Evolutionary conservation across 495 filamentous ascomycete genomes (phyloP).

Genomic region (Amniculicola lignicola): DNA sequence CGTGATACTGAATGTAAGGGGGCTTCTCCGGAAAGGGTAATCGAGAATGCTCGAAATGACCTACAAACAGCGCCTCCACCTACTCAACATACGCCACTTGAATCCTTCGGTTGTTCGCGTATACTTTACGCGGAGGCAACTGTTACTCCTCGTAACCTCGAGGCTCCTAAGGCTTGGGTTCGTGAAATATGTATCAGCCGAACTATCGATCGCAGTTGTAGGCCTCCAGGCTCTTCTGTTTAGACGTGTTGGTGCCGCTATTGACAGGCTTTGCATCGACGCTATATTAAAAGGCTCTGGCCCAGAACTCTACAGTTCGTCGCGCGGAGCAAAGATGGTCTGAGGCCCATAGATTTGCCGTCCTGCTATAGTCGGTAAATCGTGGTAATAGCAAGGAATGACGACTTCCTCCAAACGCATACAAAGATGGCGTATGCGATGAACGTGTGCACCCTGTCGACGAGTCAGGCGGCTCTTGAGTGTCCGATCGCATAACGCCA

Average conservation of each 20-base stretch:
- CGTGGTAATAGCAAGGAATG: slow-evolving; percentile 21
- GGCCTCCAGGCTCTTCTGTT: no score
- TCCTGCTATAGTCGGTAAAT: slow-evolving; percentile 25
- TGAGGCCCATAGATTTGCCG: slow-evolving; percentile 1
- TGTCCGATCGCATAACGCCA: slow-evolving; percentile 28
- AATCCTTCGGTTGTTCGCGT: no score
- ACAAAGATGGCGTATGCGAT: slow-evolving; percentile 16
- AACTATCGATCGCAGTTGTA: no score
- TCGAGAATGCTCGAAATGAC: no score
- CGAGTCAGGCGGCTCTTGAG: slow-evolving; percentile 29
- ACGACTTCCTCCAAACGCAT: slow-evolving; percentile 22
- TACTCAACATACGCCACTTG: no score
- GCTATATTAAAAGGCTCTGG: background rate
- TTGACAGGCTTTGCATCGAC: slow-evolving; percentile 19
- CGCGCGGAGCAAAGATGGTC: background rate
- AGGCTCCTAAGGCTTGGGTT: no score
- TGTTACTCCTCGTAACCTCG: background rate
- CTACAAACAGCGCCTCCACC: no score
- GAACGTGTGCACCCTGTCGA: slow-evolving; percentile 24
- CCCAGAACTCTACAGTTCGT: background rate
- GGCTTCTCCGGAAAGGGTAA: background rate
- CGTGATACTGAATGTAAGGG: background rate
- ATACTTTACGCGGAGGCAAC: background rate
- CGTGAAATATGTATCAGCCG: no score
- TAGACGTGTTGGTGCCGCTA: slow-evolving; percentile 11